Percentiles rank a stretch among this genome's conserved stretches.
Evolutionary conservation across 352 stramenopile species (phyloP).

Genomic region (Globisporangium megalacanthum): DNA sequence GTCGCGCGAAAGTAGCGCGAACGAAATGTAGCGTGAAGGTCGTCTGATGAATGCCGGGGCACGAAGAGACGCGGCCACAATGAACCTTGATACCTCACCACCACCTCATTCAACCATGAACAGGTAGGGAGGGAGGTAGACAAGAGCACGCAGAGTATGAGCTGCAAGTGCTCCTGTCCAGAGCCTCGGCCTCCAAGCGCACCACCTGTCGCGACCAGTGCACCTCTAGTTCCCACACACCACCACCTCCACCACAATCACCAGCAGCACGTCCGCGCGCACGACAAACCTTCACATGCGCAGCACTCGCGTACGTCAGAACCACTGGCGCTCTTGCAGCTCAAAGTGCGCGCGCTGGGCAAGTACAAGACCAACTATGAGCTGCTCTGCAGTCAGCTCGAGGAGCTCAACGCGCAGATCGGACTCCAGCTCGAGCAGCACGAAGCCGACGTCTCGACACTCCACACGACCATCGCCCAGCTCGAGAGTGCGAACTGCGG

Average conservation of each 20-base stretch:
- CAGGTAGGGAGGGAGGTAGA: too few relatives aligned
- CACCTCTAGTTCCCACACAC: background rate
- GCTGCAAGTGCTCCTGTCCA: background rate
- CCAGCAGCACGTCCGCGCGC: background rate
- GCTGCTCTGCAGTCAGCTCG: conserved; percentile 58
- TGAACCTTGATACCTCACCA: too few relatives aligned
- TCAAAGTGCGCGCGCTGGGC: conserved; percentile 44
- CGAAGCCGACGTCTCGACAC: conserved; percentile 48
- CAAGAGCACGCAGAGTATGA: background rate
- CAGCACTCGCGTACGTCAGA: background rate
- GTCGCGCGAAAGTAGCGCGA: conserved; percentile 8
- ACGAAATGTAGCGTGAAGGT: conserved; percentile 1
- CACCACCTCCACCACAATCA: background rate
- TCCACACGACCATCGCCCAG: conserved; percentile 32
- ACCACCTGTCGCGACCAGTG: background rate
- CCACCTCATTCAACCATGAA: too few relatives aligned
- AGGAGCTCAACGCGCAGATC: conserved; percentile 66
- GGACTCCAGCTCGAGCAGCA: conserved; percentile 62
- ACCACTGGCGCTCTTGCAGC: conserved; percentile 18
- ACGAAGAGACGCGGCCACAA: background rate
- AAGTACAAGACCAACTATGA: conserved; percentile 82
- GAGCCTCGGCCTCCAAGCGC: background rate
- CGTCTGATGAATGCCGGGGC: background rate
- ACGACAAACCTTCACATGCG: background rate
- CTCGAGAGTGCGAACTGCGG: conserved; percentile 34